Base-by-base conservation (phyloP, 371 early-diverging fungal species). In the Sporodiniella umbellata region DNA sequence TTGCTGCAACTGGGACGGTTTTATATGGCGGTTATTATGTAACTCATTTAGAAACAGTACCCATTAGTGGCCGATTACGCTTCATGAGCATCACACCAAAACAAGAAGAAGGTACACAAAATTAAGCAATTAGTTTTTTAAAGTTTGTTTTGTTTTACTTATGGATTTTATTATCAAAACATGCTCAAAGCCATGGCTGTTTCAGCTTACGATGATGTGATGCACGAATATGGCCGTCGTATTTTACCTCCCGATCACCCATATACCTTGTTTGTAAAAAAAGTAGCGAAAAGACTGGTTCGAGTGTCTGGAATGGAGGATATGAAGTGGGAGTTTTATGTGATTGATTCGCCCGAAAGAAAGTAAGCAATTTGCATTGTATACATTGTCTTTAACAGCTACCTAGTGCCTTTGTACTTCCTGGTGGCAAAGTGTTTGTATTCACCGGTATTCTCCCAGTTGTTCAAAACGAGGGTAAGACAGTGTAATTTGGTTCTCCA, bases 371-470 rank as follows among this genome's bases (percentile, higher is more conserved):
- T 37, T 4, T 39, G 31, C 31, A 8, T 10, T 2, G 18, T 26
- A 12, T 6, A 11, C 17, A 14, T 21, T 38, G 8, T 23, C 30
- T n/a, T 33, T 26, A 31, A 31, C 31, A 2, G 7, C 17, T 31
- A 8, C 28, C 7, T 43, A 76, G 77, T 66, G 97, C 97, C 1
- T 94, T 96, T 67, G 96, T 96, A 10, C 67, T 95, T 35, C 97
- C 97, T 0, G 90, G 91, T 38, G 93, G 94, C 25, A 94, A 94
- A 63, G 87, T 95, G 0, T 96, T 94, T 80, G 95, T 94, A 14
- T 94, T 96, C 60, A 88, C 92, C 17, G 81, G 81, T 5, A 84
- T 97, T 22, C 68, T 97, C 4, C 89, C 90, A 0, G 70, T 96
- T 33, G 84, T 84, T 0, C 47, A 77, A 52, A 84, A 90, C 63